These are phyloP conservation scores for Mycena pura DNA, from an alignment of 768 basidiomycete species.

Conservation along the genomic window DNA sequence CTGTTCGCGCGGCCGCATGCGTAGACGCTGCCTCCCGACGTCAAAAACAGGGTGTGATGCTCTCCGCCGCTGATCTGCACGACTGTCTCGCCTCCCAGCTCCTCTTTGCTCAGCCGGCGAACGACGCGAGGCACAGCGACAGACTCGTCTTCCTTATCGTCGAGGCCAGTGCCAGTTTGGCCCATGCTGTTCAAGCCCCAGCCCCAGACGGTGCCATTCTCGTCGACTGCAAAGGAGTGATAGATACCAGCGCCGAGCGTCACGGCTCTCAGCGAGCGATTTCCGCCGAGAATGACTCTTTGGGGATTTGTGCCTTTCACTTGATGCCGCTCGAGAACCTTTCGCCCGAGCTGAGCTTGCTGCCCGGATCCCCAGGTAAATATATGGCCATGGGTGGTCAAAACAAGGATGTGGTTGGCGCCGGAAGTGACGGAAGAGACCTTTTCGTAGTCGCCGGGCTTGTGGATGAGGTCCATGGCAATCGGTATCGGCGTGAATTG, in stretches of 20 bases:
- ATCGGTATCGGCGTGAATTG: slow-evolving; percentile 72
- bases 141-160: slow-evolving; percentile 52
- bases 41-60: slow-evolving; percentile 91
- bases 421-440: slow-evolving; percentile 82
- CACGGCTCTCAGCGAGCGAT: slow-evolving; percentile 62
- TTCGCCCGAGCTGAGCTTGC: slow-evolving; percentile 89
- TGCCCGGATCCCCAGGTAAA: slow-evolving; percentile 93
- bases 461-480: slow-evolving; percentile 59
- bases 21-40: slow-evolving; percentile 82
- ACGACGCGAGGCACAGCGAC: slow-evolving; percentile 72
- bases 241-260: slow-evolving; percentile 81
- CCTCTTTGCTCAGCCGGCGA: slow-evolving; percentile 63
- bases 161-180: slow-evolving; percentile 71
- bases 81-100: slow-evolving; percentile 66
- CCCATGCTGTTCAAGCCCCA: slow-evolving; percentile 97
- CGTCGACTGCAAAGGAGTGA: slow-evolving; percentile 91
- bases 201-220: slow-evolving; percentile 83
- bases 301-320: slow-evolving; percentile 91
- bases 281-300: slow-evolving; percentile 73
- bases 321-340: slow-evolving; percentile 86
- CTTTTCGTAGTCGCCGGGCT: slow-evolving; percentile 71
- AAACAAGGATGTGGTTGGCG: slow-evolving; percentile 86
- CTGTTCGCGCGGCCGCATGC: slow-evolving; percentile 87
- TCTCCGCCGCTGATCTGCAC: slow-evolving; percentile 83
- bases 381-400: slow-evolving; percentile 87